Conservation (phyloP, 2,329 filamentous ascomycete species). For the Scolecobasidium constrictum region DNA sequence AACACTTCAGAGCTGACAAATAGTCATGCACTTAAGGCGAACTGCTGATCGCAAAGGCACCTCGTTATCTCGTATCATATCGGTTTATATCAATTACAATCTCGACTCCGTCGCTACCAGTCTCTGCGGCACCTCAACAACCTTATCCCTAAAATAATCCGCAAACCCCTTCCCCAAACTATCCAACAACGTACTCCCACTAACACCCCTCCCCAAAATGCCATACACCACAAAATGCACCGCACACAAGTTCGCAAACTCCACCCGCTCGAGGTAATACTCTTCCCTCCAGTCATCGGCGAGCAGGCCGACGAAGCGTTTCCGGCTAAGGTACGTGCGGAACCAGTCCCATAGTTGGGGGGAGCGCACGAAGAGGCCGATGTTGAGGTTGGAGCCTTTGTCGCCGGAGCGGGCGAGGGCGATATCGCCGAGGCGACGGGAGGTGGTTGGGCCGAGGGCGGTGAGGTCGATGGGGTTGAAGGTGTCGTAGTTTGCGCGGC, state of each 20-base stretch:
- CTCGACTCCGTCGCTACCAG: too few species aligned
- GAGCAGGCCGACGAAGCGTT: conserved; percentile 17
- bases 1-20: too few species aligned
- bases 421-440: conserved; percentile 9
- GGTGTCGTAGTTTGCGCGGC: conserved; percentile 13
- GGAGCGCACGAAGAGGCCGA: conserved; percentile 24
- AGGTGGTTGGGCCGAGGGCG: conserved; percentile 5
- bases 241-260: conserved; percentile 20
- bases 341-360: conserved; percentile 24
- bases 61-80: too few species aligned
- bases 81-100: too few species aligned
- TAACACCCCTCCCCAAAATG: conserved; percentile 21
- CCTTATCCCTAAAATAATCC: conserved; percentile 12
- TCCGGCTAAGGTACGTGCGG: conserved; percentile 17
- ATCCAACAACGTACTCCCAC: conserved; percentile 11
- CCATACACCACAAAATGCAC: conserved; percentile 28
- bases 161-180: conserved; percentile 14
- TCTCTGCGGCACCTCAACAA: conserved; percentile 15
- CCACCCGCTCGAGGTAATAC: conserved; percentile 17
- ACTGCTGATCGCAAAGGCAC: too few species aligned
- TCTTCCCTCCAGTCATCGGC: conserved; percentile 19
- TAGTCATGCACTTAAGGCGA: too few species aligned
- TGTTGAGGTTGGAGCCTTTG: conserved; percentile 25
- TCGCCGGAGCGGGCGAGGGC: conserved; percentile 16
- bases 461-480: background rate